Conservation (phyloP, 257 asterid species). For the Ehretia macrophylla region DNA sequence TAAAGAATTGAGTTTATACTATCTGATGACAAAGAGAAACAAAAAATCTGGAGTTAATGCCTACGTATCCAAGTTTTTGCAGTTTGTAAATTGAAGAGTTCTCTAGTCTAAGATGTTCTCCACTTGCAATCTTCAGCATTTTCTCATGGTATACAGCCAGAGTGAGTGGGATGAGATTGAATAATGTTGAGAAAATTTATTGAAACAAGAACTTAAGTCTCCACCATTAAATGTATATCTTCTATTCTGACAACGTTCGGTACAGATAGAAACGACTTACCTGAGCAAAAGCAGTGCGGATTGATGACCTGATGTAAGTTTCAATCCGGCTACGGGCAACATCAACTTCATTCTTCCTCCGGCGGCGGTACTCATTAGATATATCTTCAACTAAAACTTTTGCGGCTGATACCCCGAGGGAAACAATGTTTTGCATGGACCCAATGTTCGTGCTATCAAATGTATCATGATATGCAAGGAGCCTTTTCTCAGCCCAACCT, state of each 20-base stretch:
- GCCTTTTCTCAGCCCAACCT: constrained; percentile 99
- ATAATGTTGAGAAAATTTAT: too few species aligned
- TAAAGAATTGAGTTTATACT: too few species aligned
- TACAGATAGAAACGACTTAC: constrained; percentile 42
- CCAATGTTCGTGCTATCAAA: constrained; percentile 68
- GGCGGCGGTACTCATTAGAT: constrained; percentile 86
- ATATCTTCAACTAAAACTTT: constrained; percentile 91
- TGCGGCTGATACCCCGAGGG: constrained; percentile 85
- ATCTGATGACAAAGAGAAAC: too few species aligned
- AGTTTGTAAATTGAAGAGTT: too few species aligned
- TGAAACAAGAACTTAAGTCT: too few species aligned
- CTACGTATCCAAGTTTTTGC: too few species aligned
- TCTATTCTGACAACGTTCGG: background rate
- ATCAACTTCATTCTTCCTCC: constrained; percentile 87
- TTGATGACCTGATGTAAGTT: constrained; percentile 91
- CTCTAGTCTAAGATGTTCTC: too few species aligned
- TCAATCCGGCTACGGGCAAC: constrained; percentile 92
- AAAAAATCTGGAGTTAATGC: too few species aligned
- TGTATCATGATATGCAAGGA: constrained; percentile 95
- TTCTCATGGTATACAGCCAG: too few species aligned
- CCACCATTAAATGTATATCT: background rate
- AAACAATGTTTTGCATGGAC: constrained; percentile 83
- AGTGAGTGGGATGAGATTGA: too few species aligned
- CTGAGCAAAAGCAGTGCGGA: constrained; percentile 99
- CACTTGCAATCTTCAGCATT: too few species aligned